Base-by-base conservation (phyloP, 73 alveolate species). In the Paramecium pentaurelia region DNA sequence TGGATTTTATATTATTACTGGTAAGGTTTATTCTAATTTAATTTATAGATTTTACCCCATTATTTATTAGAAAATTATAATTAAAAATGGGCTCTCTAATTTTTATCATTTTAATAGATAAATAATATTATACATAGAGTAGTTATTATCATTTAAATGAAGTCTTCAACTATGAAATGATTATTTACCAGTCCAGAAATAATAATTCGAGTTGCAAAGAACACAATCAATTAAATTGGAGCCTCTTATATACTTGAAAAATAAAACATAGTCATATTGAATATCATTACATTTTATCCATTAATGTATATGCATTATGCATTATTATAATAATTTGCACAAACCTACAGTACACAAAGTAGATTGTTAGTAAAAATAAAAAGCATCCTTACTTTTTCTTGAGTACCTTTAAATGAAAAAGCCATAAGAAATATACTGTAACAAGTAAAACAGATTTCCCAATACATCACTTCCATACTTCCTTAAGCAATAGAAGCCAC, bases 11-110 rank as follows among this genome's bases (percentile, higher is more conserved):
- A 80, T 47, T 45, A 80, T 27, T 32, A 49, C 47, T 47, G 71
- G 73, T 18, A 80, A 27, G 49, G 75, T 42, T 80, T 42, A n/a
- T 47, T 80, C 91, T 80, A 80, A 34, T 34, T 64, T 28, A 32
- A 64, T 20, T 42, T 47, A 49, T 22, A 18, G 30, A 40, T 22
- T 73, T 11, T 80, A 80, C 91, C 91, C 91, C 91, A 80, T 80
- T 80, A 80, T 80, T 49, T 80, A 80, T 80, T 54, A 40, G 91
- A 32, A 80, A 80, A 80, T 5, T 47, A 28, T 45, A 45, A 44
- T 28, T 38, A 44, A 80, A 80, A 80, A 44, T 22, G 51, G 10
- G 44, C 28, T 20, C 91, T 34, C 44, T 40, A 45, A 27, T 42
- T 45, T 80, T 40, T 14, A 45, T 80, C 91, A 22, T 42, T 80